Conservation (phyloP, 768 basidiomycete genomes). For the Boletus eberwhitei region DNA sequence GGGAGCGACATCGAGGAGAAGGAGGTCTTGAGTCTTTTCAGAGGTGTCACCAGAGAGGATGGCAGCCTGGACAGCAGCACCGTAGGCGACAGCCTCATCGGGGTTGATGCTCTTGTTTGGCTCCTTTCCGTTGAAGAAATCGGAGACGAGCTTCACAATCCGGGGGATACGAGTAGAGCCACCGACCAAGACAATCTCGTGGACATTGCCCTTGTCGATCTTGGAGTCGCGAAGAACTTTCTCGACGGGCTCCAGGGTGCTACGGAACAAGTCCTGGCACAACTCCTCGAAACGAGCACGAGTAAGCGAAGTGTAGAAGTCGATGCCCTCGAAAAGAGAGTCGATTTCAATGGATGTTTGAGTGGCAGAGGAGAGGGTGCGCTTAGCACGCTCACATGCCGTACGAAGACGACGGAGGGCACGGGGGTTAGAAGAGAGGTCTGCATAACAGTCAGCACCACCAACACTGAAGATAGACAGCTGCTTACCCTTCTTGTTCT, state of each 20-base stretch:
- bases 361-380: constrained; percentile 93
- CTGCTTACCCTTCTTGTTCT: constrained; percentile 85
- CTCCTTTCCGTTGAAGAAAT: constrained; percentile 99
- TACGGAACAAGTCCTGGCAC: constrained; percentile 92
- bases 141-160: constrained; percentile 95
- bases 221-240: constrained; percentile 97
- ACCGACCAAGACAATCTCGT: constrained; percentile 97
- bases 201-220: constrained; percentile 93
- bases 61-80: constrained; percentile 97
- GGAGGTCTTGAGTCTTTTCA: constrained; percentile 94
- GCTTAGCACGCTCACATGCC: constrained; percentile 98
- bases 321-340: constrained; percentile 95
- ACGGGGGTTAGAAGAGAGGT: constrained; percentile 88
- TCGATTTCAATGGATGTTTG: constrained; percentile 98
- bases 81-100: constrained; percentile 97
- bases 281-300: constrained; percentile 98
- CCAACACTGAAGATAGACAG: background rate
- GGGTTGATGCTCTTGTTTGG: constrained; percentile 99
- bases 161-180: constrained; percentile 98
- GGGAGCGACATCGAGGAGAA: constrained; percentile 92
- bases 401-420: constrained; percentile 96
- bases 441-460: constrained; percentile 35
- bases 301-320: constrained; percentile 97
- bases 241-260: constrained; percentile 93
- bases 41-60: constrained; percentile 98